These are phyloP conservation scores for Dacryopinax spathularia DNA, from an alignment of 768 basidiomycete species.

Conservation along the genomic window DNA sequence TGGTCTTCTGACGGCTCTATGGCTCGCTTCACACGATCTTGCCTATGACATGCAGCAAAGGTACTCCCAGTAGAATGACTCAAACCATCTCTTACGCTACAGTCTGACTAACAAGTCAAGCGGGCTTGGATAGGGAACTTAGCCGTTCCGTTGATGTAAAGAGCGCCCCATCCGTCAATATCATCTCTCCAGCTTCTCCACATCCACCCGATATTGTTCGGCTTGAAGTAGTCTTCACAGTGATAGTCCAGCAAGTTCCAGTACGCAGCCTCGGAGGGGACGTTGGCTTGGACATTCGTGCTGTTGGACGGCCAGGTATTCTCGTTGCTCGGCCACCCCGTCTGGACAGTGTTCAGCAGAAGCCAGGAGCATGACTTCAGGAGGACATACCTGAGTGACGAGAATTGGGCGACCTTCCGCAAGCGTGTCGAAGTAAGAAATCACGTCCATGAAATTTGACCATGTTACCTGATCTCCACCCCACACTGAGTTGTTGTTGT, in stretches of 20 bases:
- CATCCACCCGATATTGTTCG: not conserved
- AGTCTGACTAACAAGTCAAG: not conserved
- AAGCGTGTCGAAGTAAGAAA: not conserved
- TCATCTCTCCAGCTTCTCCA: not conserved
- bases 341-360: conserved; percentile 1
- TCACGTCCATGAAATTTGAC: not conserved
- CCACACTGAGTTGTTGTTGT: conserved; percentile 7
- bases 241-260: conserved; percentile 12
- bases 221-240: conserved; percentile 10
- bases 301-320: conserved; percentile 14
- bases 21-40: not conserved
- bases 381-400: not conserved
- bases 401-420: not conserved
- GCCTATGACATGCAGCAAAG: too few relatives aligned
- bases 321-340: conserved; percentile 16
- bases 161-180: not conserved
- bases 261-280: conserved; percentile 12
- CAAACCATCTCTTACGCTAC: not conserved
- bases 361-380: not conserved
- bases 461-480: not conserved
- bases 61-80: too few relatives aligned
- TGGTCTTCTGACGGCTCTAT: too few relatives aligned
- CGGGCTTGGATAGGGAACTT: not conserved
- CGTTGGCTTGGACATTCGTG: conserved; percentile 11
- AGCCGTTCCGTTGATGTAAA: not conserved